Evolutionary conservation across 2,329 filamentous ascomycete species (phyloP), one percentile per base, ranked within the genome.

Genomic region (Fusarium siculi): DNA sequence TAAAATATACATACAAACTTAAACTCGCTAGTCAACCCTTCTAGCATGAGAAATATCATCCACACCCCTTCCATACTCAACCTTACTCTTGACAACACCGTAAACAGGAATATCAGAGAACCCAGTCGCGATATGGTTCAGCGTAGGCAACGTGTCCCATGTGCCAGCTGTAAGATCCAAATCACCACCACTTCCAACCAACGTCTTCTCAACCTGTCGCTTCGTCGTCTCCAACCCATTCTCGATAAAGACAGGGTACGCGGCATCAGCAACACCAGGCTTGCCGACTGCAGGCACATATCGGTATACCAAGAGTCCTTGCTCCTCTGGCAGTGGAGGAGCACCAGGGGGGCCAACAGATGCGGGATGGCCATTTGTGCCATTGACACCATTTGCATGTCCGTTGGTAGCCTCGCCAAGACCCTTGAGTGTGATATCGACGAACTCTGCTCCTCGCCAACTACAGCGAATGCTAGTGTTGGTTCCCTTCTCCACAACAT

Each of bases 401-500:
- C 30, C n/a, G 1, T 56, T 39, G 4, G 39, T 4, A 42, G 36
- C 50, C 2, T 40, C 66, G 2, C 14, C 30, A 1, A 70, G 56
- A 12, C 56, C 52, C 2, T 69, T 43, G 14, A 77, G 39, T 0
- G 28, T 28, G 5, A 77, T 68, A 4, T 70, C 40, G 0, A 46
- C 63, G 11, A 74, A 76, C 1, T 64, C 58, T 1, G 58, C 39
- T 3, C 74, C 74, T 12, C 69, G 43, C 74, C 74, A 76, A 18
- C 62, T 66, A 2, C 65, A 70, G 4, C 47, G 44, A 2, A 75
- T 63, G 4, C 37, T 63, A 1, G 64, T 46, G 3, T 43, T 25
- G 1, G 43, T 14, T 5, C 40, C 63, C 21, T 53, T 36, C 2
- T 61, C 50, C 32, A 65, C 25, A 2, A 88, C 71, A 32, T 88